Evolutionary conservation across 208 protist species (phyloP).

Genomic region (Acanthamoeba polyphaga): DNA sequence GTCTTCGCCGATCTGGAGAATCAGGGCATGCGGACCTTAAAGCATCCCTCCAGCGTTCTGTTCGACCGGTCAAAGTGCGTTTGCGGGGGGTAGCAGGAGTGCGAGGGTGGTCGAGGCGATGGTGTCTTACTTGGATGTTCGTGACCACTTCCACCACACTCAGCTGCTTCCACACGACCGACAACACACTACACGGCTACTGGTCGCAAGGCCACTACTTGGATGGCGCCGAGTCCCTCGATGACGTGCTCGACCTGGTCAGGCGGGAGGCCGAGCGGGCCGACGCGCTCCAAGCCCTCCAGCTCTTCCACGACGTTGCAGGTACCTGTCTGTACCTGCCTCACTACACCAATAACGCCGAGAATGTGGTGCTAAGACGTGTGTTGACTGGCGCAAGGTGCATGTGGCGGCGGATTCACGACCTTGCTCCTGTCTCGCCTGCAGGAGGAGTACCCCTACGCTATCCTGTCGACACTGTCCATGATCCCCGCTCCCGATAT

Average conservation of each 20-base stretch:
- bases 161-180: background rate
- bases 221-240: background rate
- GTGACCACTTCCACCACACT: background rate
- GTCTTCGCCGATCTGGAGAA: background rate
- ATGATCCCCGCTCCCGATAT: background rate
- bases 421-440: background rate
- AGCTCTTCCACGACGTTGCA: background rate
- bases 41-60: background rate
- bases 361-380: background rate
- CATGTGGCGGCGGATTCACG: background rate
- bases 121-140: background rate
- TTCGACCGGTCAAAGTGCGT: background rate
- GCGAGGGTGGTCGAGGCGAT: too few species aligned
- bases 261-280: background rate
- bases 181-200: background rate
- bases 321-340: background rate
- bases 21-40: background rate
- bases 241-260: background rate
- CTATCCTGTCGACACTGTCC: background rate
- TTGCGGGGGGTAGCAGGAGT: too few species aligned
- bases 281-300: background rate
- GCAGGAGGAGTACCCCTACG: background rate
- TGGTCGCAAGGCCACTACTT: background rate
- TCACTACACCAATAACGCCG: too few species aligned
- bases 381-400: background rate